Conservation (phyloP, 2,329 filamentous ascomycete genomes). For the Sporothrix humicola region DNA sequence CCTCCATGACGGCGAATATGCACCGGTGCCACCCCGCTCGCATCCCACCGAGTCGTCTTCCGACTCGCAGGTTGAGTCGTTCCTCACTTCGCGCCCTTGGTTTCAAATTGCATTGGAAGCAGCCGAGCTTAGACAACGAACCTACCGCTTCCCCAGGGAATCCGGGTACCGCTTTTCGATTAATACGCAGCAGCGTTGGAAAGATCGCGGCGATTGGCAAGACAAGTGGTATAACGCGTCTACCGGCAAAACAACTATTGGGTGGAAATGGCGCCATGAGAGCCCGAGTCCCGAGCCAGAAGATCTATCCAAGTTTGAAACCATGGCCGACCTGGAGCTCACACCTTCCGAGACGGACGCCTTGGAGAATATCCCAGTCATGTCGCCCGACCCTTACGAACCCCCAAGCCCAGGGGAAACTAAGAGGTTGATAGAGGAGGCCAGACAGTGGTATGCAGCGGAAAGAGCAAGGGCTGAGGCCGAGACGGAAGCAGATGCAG, state of each 20-base stretch:
- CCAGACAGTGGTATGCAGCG: neutral
- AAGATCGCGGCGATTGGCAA: constrained; percentile 10
- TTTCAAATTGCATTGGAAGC: neutral
- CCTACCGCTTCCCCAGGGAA: neutral
- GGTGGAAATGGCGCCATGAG: constrained; percentile 20
- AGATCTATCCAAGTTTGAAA: neutral
- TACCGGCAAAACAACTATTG: neutral
- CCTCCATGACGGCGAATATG: constrained; percentile 9
- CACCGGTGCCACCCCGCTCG: neutral
- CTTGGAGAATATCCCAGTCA: neutral
- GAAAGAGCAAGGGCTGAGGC: neutral
- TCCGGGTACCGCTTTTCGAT: neutral
- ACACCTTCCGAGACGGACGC: constrained; percentile 12
- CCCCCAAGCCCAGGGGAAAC: no score
- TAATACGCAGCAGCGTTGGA: neutral
- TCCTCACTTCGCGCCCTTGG: constrained; percentile 9
- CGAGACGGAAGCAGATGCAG: neutral
- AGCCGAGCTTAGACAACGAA: neutral
- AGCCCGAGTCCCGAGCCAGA: constrained; percentile 19
- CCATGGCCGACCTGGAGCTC: constrained; percentile 11
- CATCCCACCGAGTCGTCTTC: neutral
- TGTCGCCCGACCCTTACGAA: no score
- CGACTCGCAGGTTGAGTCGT: neutral
- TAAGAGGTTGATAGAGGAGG: neutral
- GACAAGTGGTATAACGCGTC: neutral